Evolutionary conservation across 768 basidiomycete genomes (phyloP), one percentile per base, ranked within the genome.

Genomic region (Clavaria fumosa): DNA sequence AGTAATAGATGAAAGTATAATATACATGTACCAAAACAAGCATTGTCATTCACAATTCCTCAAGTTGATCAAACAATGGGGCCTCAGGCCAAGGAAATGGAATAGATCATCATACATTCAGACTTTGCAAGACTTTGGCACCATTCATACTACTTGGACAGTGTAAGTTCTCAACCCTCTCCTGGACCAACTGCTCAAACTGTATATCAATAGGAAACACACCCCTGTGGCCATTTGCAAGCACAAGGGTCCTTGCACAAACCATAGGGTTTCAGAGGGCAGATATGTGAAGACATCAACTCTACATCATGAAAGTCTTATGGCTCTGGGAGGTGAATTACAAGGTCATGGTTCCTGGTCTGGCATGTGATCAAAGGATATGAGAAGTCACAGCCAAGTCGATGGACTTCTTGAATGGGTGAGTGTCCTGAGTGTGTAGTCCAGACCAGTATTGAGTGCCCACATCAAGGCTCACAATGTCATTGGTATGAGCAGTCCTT

Each of bases 351-450:
- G 7, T 33, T 18, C 19, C 14, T 7, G 7, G 15, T 9, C 32
- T 18, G 7, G 7, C 14, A 15, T 33, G 15, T 18, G 32, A 17
- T 33, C 32, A n/a, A 33, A 17, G 15, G 32, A 33, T 33, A 33
- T 15, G 7, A 7, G 32, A 33, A 33, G n/a, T 7, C 9, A 33
- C 9, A 15, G 6, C 6, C 32, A 33, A 15, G 32, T 33, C 19
- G 7, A 33, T 6, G 32, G 32, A 6, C 14, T 33, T 7, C n/a
- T 33, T 33, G 32, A 33, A n/a, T 33, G 32, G 32, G 32, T 33
- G 14, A 6, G 32, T 33, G 19, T 9, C 7, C 7, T 18, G n/a
- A n/a, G n/a, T 7, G 7, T 7, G 15, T 7, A 14, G 6, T 15
- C 7, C 15, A 7, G 32, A 33, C n/a, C 7, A 18, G 7, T 7